Base-by-base conservation (phyloP, 139 green algal genomes). In the Spirogloea muscicola region DNA sequence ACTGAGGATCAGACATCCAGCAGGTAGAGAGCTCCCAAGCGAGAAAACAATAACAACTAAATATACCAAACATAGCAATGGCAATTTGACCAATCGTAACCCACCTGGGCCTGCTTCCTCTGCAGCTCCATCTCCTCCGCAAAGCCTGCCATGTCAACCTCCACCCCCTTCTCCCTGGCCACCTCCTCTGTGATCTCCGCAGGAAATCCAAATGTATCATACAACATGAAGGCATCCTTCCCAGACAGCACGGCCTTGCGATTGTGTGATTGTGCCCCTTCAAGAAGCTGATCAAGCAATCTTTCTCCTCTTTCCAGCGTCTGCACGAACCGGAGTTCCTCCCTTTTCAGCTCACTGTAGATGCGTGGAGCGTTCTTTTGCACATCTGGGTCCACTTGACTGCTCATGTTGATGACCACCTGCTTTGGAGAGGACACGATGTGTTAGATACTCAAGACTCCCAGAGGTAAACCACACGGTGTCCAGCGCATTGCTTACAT, bases 141-240 rank as follows among this genome's bases (percentile, higher is more conserved):
- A 63, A 82, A 83, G 25, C 76, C 76, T 21, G 48, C 73, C 59
- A 86, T 63, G 68, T 87, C 82, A 57, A 87, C 82, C 34, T 40
- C 60, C 5, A 85, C 78, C 40, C 65, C 78, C 36, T 42, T 18
- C 79, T 84, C 77, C 42, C 33, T 27, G 25, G 65, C 78, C 42
- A 82, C 82, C 64, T 88, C 85, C 37, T 71, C 64, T 7, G 91
- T 96, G 62, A 95, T 86, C 83, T 96, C 91, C 57, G 94, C 79
- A 0, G 91, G 91, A 79, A 96, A 95, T 5, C 91, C 91, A 44
- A 89, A 95, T 7, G 86, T 91, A 79, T 96, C 91, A 72, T 95
- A 96, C 66, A 96, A 79, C 72, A 88, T 66, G 81, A 96, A 96
- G 5, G 87, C 91, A 49, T 94, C 89, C 1, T 77, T 51, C 16